Evolutionary conservation across 2,329 filamentous ascomycete species (phyloP).

Genomic region (Diaporthe vaccinii): DNA sequence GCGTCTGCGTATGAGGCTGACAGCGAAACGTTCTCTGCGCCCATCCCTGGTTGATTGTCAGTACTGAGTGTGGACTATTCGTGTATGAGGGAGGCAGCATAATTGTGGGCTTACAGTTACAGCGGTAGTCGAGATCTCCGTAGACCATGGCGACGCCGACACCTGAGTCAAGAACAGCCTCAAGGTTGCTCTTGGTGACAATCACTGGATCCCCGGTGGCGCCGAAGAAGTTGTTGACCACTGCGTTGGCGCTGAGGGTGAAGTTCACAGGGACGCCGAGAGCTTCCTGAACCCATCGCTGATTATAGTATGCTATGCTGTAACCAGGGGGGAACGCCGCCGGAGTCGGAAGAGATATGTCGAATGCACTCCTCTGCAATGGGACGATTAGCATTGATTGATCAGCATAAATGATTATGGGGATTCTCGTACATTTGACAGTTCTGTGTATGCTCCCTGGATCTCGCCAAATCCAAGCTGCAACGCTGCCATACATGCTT

Average conservation of each 20-base stretch:
- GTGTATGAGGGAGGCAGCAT: not conserved
- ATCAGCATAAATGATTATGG: not conserved
- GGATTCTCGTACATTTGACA: constrained; percentile 51
- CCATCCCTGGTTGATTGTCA: constrained; percentile 57
- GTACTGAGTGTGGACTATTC: not conserved
- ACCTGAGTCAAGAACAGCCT: constrained; percentile 65
- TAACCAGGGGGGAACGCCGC: constrained; percentile 63
- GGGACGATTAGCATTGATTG: not conserved
- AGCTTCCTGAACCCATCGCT: constrained; percentile 64
- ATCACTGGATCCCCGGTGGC: constrained; percentile 49
- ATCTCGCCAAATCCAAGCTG: constrained; percentile 31
- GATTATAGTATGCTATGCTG: constrained; percentile 66
- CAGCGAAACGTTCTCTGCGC: constrained; percentile 62
- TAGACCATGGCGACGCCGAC: constrained; percentile 67
- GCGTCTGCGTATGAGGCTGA: constrained; percentile 57
- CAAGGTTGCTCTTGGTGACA: constrained; percentile 48
- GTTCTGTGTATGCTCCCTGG: constrained; percentile 52
- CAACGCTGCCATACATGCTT: constrained; percentile 32
- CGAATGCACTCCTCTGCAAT: constrained; percentile 61
- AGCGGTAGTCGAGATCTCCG: constrained; percentile 67
- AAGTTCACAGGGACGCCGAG: constrained; percentile 70
- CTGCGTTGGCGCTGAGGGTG: constrained; percentile 51
- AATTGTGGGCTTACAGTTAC: constrained; percentile 47
- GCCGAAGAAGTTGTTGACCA: constrained; percentile 56
- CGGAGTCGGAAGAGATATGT: constrained; percentile 62